Conservation (phyloP, 1,139 yeast species). For the Maudiozyma humilis region DNA sequence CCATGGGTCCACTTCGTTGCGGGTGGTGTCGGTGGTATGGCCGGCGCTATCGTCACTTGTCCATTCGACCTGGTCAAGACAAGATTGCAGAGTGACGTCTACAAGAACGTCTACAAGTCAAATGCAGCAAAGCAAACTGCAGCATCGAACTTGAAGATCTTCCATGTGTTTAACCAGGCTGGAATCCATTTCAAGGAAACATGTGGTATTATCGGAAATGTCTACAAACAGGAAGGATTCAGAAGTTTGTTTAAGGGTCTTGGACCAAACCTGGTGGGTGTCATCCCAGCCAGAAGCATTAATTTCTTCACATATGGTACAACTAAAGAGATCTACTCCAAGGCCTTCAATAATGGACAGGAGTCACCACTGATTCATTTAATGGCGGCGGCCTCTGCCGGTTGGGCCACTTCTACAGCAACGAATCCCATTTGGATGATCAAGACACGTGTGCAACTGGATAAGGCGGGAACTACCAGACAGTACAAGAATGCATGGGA, state of each 20-base stretch:
- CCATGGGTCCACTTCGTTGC: conserved; percentile 98
- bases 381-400: conserved; percentile 85
- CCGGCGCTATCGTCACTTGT: conserved; percentile 88
- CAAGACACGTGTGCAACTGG: conserved; percentile 88
- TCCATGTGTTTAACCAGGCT: conserved; percentile 36
- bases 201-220: conserved; percentile 56
- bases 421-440: conserved; percentile 99
- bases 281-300: conserved; percentile 96
- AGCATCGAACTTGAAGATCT: conserved; percentile 9
- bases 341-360: conserved; percentile 57
- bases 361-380: conserved; percentile 85
- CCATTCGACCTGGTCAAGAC: conserved; percentile 97
- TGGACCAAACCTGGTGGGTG: conserved; percentile 95
- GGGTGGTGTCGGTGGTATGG: conserved; percentile 98
- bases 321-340: conserved; percentile 65
- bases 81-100: conserved; percentile 80
- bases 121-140: conserved; percentile 10
- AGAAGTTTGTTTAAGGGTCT: conserved; percentile 86
- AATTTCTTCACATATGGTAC: conserved; percentile 95
- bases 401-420: conserved; percentile 92
- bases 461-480: conserved; percentile 44
- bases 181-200: conserved; percentile 78
- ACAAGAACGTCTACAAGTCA: conserved; percentile 27
- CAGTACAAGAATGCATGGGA: conserved; percentile 80
- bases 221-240: conserved; percentile 71